These are phyloP conservation scores for Straminergon stramineum DNA, from an alignment of 225 moss, liverwort and hornwort genomes.

Conservation along the genomic window DNA sequence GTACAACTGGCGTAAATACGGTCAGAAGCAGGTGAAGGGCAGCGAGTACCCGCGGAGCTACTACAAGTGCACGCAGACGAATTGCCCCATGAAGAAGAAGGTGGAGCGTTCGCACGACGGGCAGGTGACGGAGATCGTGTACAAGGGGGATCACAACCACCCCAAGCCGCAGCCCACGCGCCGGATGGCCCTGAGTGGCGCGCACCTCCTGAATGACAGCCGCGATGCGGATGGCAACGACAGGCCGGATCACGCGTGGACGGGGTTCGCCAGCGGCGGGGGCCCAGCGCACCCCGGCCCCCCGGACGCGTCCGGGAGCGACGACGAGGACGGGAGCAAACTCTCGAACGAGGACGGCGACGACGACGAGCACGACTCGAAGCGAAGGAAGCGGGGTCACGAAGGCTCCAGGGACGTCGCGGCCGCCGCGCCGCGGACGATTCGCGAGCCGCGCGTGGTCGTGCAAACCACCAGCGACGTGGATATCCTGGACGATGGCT, in stretches of 20 bases:
- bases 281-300: conserved; percentile 28
- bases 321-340: conserved; percentile 79
- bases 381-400: conserved; percentile 61
- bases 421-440: conserved; percentile 63
- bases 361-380: conserved; percentile 81
- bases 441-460: conserved; percentile 90
- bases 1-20: conserved; percentile 93
- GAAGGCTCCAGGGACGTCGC: conserved; percentile 50
- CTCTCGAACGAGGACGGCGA: conserved; percentile 71
- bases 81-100: conserved; percentile 95
- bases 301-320: conserved; percentile 50
- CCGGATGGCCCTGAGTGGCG: conserved; percentile 59
- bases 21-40: conserved; percentile 97
- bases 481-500: conserved; percentile 92
- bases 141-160: conserved; percentile 98
- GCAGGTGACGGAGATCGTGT: conserved; percentile 91
- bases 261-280: conserved; percentile 35
- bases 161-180: conserved; percentile 78
- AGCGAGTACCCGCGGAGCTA: conserved; percentile 92
- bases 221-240: conserved; percentile 39
- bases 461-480: conserved; percentile 98
- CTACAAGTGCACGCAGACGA: conserved; percentile 90
- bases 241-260: conserved; percentile 37
- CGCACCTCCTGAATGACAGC: conserved; percentile 38
- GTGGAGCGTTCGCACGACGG: conserved; percentile 96